Base-by-base conservation (phyloP, 2,329 filamentous ascomycete genomes). In the Metarhizium rileyi region DNA sequence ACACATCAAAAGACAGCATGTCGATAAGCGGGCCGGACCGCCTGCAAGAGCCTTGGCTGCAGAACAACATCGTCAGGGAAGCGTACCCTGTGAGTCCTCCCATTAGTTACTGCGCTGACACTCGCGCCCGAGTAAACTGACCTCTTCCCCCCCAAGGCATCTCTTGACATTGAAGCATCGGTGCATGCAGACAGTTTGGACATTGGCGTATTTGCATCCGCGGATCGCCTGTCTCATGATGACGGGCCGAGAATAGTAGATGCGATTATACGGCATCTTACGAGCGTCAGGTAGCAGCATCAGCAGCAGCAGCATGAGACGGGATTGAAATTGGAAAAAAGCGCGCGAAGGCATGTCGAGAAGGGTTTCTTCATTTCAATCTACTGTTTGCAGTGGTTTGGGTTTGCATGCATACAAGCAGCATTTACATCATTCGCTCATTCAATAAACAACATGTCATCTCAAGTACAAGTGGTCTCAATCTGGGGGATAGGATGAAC, bases 401-500 rank as follows among this genome's bases (percentile, higher is more conserved):
- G n/a, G n/a, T n/a, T 38, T 20, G 2, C 35, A 20, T 38, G 35
- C n/a, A 9, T 38, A 6, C 2, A 33, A 33, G 16, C 20, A n/a
- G 18, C 16, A 20, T 38, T 33, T 16, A 16, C 12, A 36, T 36
- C 33, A 36, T 10, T 36, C 33, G 33, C n/a, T 36, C 14, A 18
- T 36, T 36, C 14, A 18, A 36, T 16, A 36, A 18, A 36, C 12
- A 16, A 10, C 14, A 36, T 6, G 33, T 18, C 12, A 18, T 43
- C n/a, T 7, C 8, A 28, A 28, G 12, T 28, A 28, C 1, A 28
- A 28, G 27, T 8, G 27, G 27, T 7, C 36, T 40, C 20, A 40
- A 40, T 40, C 16, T n/a, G 26, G 38, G n/a, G 28, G 79, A 79
- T 26, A 79, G 61, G 47, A 80, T 79, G 48, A 76, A 76, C 57